These are phyloP conservation scores for Neoascochyta sp. DNA, from an alignment of 2,329 filamentous ascomycete species.

Conservation along the genomic window DNA sequence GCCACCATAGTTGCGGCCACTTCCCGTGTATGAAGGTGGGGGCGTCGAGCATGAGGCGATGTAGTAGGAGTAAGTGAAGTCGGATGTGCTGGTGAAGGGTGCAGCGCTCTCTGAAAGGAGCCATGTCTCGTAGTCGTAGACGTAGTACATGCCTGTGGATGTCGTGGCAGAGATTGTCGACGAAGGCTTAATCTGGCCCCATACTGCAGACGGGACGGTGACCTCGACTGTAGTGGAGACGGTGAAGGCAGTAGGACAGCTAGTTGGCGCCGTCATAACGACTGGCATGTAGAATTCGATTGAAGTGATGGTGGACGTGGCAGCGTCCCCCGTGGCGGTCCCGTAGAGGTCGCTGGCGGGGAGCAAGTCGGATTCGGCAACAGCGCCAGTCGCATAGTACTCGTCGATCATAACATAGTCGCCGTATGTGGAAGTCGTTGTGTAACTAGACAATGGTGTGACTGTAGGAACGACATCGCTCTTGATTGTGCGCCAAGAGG, in stretches of 20 bases:
- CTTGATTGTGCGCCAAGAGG: constrained; percentile 18
- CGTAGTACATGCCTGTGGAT: constrained; percentile 6
- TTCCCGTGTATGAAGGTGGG: constrained; percentile 8
- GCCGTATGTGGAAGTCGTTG: constrained; percentile 4
- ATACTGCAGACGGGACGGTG: constrained; percentile 20
- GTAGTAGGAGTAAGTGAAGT: constrained; percentile 25
- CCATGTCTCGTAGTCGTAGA: constrained; percentile 21
- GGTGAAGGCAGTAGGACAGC: constrained; percentile 24
- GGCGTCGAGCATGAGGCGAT: constrained; percentile 22
- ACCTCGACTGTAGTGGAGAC: constrained; percentile 18
- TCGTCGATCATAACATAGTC: constrained; percentile 16
- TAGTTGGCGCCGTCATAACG: constrained; percentile 29
- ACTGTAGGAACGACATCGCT: constrained; percentile 23
- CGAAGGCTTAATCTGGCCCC: constrained; percentile 21
- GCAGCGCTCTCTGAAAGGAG: constrained; percentile 24
- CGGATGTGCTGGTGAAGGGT: constrained; percentile 17
- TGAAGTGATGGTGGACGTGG: constrained; percentile 6
- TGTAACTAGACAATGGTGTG: constrained; percentile 15
- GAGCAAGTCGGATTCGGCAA: constrained; percentile 23
- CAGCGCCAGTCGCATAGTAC: constrained; percentile 21
- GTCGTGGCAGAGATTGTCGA: constrained; percentile 14
- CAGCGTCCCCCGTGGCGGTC: constrained; percentile 5
- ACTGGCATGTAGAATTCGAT: constrained; percentile 27
- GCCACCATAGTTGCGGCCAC: constrained; percentile 3
- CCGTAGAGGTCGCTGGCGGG: constrained; percentile 10